Base-by-base conservation (phyloP, 176 grass and related monocot genomes). In the Metroxylon sagu region DNA sequence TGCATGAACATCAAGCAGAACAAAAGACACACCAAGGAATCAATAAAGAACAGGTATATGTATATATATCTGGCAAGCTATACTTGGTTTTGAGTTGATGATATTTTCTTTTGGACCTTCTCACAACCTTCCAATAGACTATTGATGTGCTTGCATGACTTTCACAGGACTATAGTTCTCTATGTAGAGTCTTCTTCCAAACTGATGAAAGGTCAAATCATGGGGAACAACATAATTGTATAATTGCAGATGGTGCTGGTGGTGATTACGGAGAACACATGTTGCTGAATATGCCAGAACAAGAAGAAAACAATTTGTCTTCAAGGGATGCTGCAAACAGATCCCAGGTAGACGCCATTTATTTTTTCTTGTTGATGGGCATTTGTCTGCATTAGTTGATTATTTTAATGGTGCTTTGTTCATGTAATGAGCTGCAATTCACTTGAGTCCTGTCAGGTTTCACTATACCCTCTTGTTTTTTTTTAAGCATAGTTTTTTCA, bases 101-200 rank as follows among this genome's bases (percentile, higher is more conserved):
- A 7, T 60, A 66, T 59, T 48, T 4, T 0, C 2, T 15, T 14
- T 2, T 16, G 35, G 35, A 53, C 16, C 23, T 52, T 52, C 25
- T 59, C 49, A 60, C 48, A 29, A 56, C 14, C 53, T 16, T 25
- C 43, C 2, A 4, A 18, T 59, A 18, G 52, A 73, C 56, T 26
- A 69, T 56, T 85, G 53, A 67, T 61, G 1, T 43, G 35, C 35
- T 43, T 43, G 7, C 35, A 43, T 43, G 35, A 43, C 12, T 43
- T 67, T 72, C 59, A 28, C 77, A 93, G 89, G 80, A 79, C 16
- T 68, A 84, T 61, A 76, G 62, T 77, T 84, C 67, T 60, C 73
- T 93, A 70, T 84, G 66, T 69, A 87, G 67, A 81, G 50, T 87
- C 48, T 81, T 79, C 63, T 71, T 54, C 64, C 62, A 70, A 29